Evolutionary conservation across 176 grass and related monocot species (phyloP), one percentile per base, ranked within the genome.

Genomic region (Coix lacrymajobi): DNA sequence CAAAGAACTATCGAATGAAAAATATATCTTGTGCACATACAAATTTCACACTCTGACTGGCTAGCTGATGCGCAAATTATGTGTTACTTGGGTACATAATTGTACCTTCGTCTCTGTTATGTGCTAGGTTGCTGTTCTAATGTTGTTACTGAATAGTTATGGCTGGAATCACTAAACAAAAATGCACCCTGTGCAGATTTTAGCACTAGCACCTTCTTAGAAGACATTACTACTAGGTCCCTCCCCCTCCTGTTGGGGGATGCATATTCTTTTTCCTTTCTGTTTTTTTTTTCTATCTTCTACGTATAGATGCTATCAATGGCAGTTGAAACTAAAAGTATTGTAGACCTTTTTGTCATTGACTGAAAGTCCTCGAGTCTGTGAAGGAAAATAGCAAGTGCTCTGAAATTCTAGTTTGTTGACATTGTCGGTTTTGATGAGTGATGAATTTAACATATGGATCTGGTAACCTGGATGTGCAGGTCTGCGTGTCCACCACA

Each of bases 401-500:
- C 33, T 34, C 5, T 82, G 25, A 41, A 62, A 45, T 66, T 57
- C 0, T 33, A 44, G 40, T 40, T 26, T 75, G 33, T 19, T 20
- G 11, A 52, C 20, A 31, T 11, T 4, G 29, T 10, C 13, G 20
- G 44, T 48, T 79, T 29, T 58, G 45, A 19, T 66, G 34, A 62
- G 32, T 58, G 45, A 19, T 70, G 52, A 89, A 58, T 22, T 43
- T 26, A 65, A 51, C 56, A 12, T 58, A 49, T 66, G 39, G 63
- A n/a, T 75, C 26, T 30, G 44, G 14, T 48, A 48, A 30, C 44
- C 34, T 76, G 80, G 20, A 9, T 75, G 68, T 73, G 70, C 86
- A 97, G 96, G 86, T 98, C 12, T 98, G 93, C 49, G 96, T 98
- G 61, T 93, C 92, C 24, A 98, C 96, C 22, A 98, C 96, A 41